Percentiles rank a stretch among this genome's conserved stretches.
Conservation (phyloP, 2,329 filamentous ascomycete genomes). For the Myrmaecium sp. region DNA sequence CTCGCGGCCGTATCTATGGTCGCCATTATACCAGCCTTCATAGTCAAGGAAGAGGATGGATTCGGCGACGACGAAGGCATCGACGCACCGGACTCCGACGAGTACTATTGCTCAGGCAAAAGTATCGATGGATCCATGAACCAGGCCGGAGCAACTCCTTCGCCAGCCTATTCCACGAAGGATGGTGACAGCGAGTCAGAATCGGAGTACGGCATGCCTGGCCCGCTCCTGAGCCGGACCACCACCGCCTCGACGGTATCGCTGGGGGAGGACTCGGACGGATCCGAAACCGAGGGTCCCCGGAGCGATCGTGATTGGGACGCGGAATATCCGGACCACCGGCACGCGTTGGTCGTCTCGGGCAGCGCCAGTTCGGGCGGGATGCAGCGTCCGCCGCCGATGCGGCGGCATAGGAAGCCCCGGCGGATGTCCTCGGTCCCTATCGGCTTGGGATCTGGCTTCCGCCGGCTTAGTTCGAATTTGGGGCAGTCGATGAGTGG, state of each 20-base stretch:
- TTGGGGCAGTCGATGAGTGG: constrained; percentile 22
- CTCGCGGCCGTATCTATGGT: constrained; percentile 46
- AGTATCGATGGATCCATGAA: constrained; percentile 2
- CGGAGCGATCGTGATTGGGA: constrained; percentile 5
- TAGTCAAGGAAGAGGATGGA: constrained; percentile 58
- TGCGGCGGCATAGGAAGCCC: constrained; percentile 13
- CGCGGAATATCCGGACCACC: constrained; percentile 4
- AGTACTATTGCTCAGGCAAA: constrained; percentile 1
- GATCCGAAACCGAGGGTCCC: constrained; percentile 5
- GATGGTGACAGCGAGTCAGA: constrained; percentile 14
- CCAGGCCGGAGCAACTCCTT: constrained; percentile 5
- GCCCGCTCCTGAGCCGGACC: constrained; percentile 17
- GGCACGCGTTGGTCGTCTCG: constrained; percentile 6
- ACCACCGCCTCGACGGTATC: constrained; percentile 13
- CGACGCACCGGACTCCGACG: constrained; percentile 3
- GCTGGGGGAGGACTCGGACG: constrained; percentile 11
- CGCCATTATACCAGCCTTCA: constrained; percentile 56
- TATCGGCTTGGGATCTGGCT: constrained; percentile 28
- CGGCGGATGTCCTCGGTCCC: constrained; percentile 25
- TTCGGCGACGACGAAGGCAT: constrained; percentile 27
- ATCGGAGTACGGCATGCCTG: constrained; percentile 22
- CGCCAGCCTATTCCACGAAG: constrained; percentile 1
- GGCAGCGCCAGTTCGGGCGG: constrained; percentile 6
- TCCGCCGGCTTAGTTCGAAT: constrained; percentile 28
- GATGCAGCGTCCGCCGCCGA: constrained; percentile 5